Evolutionary conservation across 2,329 filamentous ascomycete species (phyloP).

Genomic region (Cercospora janseana): DNA sequence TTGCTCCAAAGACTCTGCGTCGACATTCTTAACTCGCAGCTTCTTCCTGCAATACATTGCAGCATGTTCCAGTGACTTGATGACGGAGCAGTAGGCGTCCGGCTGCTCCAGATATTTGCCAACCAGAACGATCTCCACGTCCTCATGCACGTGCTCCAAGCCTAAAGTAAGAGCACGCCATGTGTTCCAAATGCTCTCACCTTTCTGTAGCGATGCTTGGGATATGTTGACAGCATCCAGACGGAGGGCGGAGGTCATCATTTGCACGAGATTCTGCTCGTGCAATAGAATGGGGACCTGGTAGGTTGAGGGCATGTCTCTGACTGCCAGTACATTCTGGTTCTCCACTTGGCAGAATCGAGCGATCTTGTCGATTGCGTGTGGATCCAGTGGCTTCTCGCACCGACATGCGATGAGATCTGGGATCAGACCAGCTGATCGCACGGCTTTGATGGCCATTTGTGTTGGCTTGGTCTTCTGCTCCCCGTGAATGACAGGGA

Average conservation of each 20-base stretch:
- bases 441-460: conserved; percentile 77
- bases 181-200: conserved; percentile 68
- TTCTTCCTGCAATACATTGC: conserved; percentile 82
- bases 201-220: conserved; percentile 58
- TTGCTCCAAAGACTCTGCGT: conserved; percentile 78
- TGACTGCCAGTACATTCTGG: conserved; percentile 81
- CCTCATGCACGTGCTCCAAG: conserved; percentile 64
- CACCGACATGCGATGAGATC: conserved; percentile 87
- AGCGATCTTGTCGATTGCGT: conserved; percentile 82
- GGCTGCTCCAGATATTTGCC: conserved; percentile 87
- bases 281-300: conserved; percentile 91
- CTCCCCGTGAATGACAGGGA: conserved; percentile 73
- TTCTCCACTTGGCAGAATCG: conserved; percentile 82
- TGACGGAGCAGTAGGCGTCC: conserved; percentile 80
- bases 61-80: conserved; percentile 85
- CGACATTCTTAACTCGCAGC: conserved; percentile 78
- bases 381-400: conserved; percentile 68
- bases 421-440: conserved; percentile 68
- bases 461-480: conserved; percentile 98
- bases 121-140: conserved; percentile 79
- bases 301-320: conserved; percentile 86
- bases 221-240: conserved; percentile 56
- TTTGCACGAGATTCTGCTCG: conserved; percentile 69
- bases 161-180: conserved; percentile 72
- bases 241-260: conserved; percentile 64